A percentile compares a stretch with the other conserved stretches of the same genome.
Conservation (phyloP, 768 basidiomycete genomes). For the Lactarius sanguifluus region DNA sequence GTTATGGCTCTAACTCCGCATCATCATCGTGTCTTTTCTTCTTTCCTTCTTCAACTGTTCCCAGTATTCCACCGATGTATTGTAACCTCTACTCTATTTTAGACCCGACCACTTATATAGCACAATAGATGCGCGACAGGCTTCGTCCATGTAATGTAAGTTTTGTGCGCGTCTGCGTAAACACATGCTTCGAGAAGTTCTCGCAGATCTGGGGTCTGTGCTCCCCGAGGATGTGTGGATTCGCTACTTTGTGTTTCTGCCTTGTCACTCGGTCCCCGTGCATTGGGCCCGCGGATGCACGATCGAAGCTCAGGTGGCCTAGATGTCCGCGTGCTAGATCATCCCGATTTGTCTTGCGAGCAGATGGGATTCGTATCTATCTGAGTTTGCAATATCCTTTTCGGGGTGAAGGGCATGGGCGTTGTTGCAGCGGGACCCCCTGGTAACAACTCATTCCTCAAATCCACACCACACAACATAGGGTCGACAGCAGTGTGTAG, state of each 20-base stretch:
- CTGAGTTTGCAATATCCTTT: conserved; percentile 15
- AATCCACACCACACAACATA: background rate
- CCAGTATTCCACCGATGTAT: background rate
- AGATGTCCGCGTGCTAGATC: background rate
- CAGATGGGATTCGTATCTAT: conserved; percentile 20
- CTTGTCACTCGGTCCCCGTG: background rate
- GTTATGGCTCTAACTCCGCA: conserved; percentile 16
- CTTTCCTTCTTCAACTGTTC: conserved; percentile 1
- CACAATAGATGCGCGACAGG: conserved; percentile 25
- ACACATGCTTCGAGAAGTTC: background rate
- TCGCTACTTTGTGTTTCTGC: background rate
- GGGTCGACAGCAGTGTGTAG: background rate
- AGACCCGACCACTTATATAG: conserved; percentile 23
- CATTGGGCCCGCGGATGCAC: conserved; percentile 18
- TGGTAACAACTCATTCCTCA: conserved; percentile 3
- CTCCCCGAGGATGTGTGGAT: background rate
- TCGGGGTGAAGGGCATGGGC: background rate
- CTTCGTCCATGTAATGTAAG: conserved; percentile 4
- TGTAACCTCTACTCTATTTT: conserved; percentile 17
- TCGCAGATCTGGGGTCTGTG: background rate
- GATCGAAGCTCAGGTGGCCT: conserved; percentile 10
- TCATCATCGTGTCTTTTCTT: conserved; percentile 10
- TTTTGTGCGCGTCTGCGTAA: conserved; percentile 9
- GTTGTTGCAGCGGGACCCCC: background rate
- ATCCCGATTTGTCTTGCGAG: background rate